Evolutionary conservation across 148 eudicot genomes (phyloP).

Genomic region (Spergularia marina): DNA sequence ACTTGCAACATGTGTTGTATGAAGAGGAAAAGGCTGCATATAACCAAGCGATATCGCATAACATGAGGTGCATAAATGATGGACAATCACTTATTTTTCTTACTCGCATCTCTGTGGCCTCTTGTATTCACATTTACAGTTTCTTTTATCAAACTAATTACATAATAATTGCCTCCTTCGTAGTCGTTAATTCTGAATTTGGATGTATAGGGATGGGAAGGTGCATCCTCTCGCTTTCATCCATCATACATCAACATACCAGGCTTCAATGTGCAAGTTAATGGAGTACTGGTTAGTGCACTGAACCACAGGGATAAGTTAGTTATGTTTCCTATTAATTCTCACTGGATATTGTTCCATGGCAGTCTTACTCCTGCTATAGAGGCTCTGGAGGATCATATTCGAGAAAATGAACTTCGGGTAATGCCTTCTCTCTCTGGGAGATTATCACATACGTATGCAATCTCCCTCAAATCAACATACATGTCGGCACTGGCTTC

Average conservation of each 20-base stretch:
- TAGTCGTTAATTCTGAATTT: not conserved
- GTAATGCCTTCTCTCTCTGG: constrained; percentile 31
- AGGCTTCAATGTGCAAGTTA: constrained; percentile 96
- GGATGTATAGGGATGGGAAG: constrained; percentile 63
- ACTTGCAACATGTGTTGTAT: constrained; percentile 71
- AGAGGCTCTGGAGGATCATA: constrained; percentile 70
- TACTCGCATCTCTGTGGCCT: not conserved
- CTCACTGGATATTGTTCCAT: constrained; percentile 9
- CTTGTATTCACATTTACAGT: not conserved
- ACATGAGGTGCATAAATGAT: constrained; percentile 51
- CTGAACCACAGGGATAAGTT: not conserved
- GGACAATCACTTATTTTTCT: not conserved
- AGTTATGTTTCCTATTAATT: not conserved
- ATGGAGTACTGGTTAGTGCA: constrained; percentile 87
- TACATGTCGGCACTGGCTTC: not conserved
- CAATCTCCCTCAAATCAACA: not conserved
- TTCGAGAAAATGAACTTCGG: constrained; percentile 78
- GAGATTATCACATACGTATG: not conserved
- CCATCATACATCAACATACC: constrained; percentile 97
- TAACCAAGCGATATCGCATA: constrained; percentile 71
- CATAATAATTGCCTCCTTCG: not conserved
- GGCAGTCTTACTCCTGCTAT: constrained; percentile 95
- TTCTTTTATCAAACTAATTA: not conserved
- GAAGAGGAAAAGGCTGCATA: constrained; percentile 95
- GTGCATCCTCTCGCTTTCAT: constrained; percentile 90